Evolutionary conservation across 129 eudicot species (phyloP).

Genomic region (Smallanthus sonchifolius): DNA sequence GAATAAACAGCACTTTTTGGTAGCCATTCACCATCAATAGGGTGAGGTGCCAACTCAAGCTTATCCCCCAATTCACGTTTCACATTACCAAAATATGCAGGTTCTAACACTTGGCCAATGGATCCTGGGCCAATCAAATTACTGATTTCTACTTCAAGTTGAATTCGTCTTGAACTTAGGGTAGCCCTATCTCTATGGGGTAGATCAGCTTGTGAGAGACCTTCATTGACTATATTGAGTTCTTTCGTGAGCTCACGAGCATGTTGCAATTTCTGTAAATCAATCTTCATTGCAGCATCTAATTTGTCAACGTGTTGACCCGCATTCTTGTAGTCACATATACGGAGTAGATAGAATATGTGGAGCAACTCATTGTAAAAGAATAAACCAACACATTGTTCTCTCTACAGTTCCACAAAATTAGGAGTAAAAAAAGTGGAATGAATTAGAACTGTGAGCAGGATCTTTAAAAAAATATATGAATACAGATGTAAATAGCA

Average conservation of each 20-base stretch:
- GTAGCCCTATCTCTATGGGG: constrained; percentile 56
- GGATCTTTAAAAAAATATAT: constrained; percentile 8
- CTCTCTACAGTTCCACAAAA: constrained; percentile 41
- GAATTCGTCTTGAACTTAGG: constrained; percentile 48
- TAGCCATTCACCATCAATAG: constrained; percentile 97
- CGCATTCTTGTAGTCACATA: constrained; percentile 82
- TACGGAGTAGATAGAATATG: constrained; percentile 81
- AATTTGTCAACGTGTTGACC: constrained; percentile 74
- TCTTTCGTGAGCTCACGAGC: constrained; percentile 61
- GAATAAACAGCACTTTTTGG: constrained; percentile 92
- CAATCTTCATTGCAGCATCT: constrained; percentile 88
- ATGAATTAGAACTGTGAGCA: neutral
- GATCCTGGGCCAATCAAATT: constrained; percentile 34
- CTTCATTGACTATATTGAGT: constrained; percentile 55
- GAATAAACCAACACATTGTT: constrained; percentile 71
- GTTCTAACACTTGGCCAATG: constrained; percentile 49
- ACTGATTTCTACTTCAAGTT: constrained; percentile 62
- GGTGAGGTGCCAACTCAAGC: constrained; percentile 87
- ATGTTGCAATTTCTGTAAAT: constrained; percentile 50
- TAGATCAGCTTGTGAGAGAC: constrained; percentile 57
- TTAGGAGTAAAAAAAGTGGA: constrained; percentile 3
- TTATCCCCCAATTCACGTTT: constrained; percentile 66
- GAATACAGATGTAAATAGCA: constrained; percentile 12
- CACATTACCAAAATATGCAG: constrained; percentile 73
- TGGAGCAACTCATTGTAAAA: constrained; percentile 86